Conservation (phyloP, 2,329 filamentous ascomycete genomes). For the Atkinsonella texensis region DNA sequence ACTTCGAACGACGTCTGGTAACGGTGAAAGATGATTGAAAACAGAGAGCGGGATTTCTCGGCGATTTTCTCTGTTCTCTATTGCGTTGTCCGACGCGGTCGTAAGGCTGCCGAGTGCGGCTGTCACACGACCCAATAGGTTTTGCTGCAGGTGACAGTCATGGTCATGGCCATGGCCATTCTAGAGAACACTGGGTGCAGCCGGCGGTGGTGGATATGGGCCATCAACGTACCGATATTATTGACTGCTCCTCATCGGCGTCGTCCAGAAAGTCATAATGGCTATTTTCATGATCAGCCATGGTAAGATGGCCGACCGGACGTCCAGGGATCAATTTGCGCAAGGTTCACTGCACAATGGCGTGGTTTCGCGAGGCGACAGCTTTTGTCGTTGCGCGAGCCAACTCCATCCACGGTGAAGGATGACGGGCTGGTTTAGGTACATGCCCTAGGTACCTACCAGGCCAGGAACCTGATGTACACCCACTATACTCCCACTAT, state of each 20-base stretch:
- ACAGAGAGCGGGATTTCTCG: too few relatives aligned
- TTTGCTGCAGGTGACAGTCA: background rate
- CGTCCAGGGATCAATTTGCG: background rate
- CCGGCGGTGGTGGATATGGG: background rate
- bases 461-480: too few relatives aligned
- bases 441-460: too few relatives aligned
- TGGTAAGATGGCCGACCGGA: conserved; percentile 15
- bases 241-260: conserved; percentile 35
- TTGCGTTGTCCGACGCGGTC: background rate
- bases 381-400: background rate
- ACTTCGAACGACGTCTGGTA: background rate
- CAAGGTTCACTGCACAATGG: conserved; percentile 2
- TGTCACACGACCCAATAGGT: background rate
- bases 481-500: too few relatives aligned
- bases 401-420: too few relatives aligned
- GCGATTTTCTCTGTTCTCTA: background rate
- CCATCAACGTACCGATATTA: conserved; percentile 24
- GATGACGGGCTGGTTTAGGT: too few relatives aligned
- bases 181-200: background rate
- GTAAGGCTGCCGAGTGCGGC: background rate
- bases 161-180: too few relatives aligned
- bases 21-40: background rate
- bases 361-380: conserved; percentile 4
- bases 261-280: conserved; percentile 35
- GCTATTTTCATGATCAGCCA: conserved; percentile 28